These are phyloP conservation scores for Verticillium albo-atrum DNA, from an alignment of 2,329 filamentous ascomycete species.

Conservation along the genomic window DNA sequence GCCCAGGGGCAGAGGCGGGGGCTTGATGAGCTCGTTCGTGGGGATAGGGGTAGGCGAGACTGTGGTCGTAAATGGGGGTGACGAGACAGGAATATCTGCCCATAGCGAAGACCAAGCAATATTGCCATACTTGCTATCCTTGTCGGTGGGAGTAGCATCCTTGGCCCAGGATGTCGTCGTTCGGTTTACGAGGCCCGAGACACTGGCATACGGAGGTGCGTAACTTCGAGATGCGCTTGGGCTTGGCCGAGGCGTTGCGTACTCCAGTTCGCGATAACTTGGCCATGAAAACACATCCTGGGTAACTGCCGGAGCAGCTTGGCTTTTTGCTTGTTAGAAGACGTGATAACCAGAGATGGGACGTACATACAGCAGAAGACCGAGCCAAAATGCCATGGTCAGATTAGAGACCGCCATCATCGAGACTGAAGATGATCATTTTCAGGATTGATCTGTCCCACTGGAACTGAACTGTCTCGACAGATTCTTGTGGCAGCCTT, in stretches of 20 bases:
- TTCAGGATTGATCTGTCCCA: too few species aligned
- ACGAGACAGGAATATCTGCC: slow-evolving; percentile 27
- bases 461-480: too few species aligned
- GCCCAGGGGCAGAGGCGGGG: not conserved
- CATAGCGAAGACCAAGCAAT: slow-evolving; percentile 27
- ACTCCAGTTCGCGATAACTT: slow-evolving; percentile 1
- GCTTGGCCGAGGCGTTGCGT: not conserved
- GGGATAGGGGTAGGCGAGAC: slow-evolving; percentile 51
- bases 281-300: not conserved
- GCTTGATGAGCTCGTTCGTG: slow-evolving; percentile 37
- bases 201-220: not conserved
- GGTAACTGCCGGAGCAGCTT: too few species aligned
- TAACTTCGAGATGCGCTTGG: not conserved
- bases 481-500: too few species aligned
- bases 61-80: slow-evolving; percentile 31
- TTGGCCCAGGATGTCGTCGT: not conserved
- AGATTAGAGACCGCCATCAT: too few species aligned
- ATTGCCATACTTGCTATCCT: slow-evolving; percentile 16
- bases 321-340: too few species aligned
- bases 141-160: not conserved
- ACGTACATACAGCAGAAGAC: too few species aligned
- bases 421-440: too few species aligned
- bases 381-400: too few species aligned
- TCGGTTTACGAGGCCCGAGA: not conserved
- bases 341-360: too few species aligned